Evolutionary conservation across 305 asterid genomes (phyloP), one percentile per base, ranked within the genome.

Genomic region (Ajuga reptans): DNA sequence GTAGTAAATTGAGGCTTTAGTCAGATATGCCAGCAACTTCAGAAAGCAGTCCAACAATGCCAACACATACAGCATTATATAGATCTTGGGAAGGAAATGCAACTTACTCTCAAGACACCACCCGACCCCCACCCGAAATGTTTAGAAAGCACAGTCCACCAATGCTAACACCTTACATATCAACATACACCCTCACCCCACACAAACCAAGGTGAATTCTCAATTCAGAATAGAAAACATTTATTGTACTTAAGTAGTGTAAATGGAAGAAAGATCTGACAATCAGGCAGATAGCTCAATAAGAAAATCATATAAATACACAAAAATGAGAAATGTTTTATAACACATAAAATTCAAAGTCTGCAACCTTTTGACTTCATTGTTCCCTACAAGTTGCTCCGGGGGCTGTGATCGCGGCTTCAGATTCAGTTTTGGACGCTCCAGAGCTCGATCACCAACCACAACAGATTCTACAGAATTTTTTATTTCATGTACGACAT

Each of bases 341-440:
- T 36, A 51, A 17, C 21, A 15, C 33, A 29, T 8, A 61, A 43
- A 34, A 24, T 72, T 46, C n/a, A 15, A 51, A 77, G 12, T 51
- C 46, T 39, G 43, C 33, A 55, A 89, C 95, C 98, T 89, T 79
- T 78, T 85, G 74, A 59, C 81, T 78, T 75, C 90, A 65, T 14
- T 51, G 62, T 75, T 82, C 66, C 81, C 82, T 62, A 87, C 86
- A 1, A 68, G 59, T 64, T 83, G 89, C 75, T 85, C 86, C 53
- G 69, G 69, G 66, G 83, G 71, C 67, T 79, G 91, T 12, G 87
- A 79, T n/a, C 90, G 84, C 11, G 92, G 94, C 84, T 83, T 89
- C 85, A 86, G 72, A 71, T 86, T 87, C 79, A 86, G 72, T 61
- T 87, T 86, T 43, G 92, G 92, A 57, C 88, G 86, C 79, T 86